Percentiles rank a stretch among this genome's conserved stretches.
These are phyloP conservation scores for Straminergon stramineum DNA, from an alignment of 225 moss, liverwort and hornwort genomes.

Conservation along the genomic window DNA sequence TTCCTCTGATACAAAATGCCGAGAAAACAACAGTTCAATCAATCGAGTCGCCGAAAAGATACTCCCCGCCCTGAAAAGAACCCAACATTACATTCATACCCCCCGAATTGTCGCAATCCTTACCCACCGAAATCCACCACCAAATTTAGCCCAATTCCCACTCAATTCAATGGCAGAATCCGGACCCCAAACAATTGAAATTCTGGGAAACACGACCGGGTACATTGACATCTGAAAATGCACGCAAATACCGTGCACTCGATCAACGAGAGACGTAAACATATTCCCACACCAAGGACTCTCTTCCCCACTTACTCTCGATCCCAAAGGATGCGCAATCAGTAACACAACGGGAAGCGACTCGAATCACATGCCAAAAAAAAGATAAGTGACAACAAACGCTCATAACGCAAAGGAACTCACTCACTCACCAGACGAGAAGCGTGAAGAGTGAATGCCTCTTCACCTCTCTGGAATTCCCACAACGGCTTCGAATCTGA, in stretches of 20 bases:
- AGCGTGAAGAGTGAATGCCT: not conserved
- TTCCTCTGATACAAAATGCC: not conserved
- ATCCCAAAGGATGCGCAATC: not conserved
- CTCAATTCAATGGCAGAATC: not conserved
- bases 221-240: not conserved
- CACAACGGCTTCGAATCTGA: constrained; percentile 10
- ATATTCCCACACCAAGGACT: not conserved
- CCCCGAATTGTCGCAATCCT: not conserved
- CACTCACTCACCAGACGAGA: not conserved
- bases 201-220: not conserved
- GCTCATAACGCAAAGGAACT: not conserved
- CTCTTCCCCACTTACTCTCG: not conserved
- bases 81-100: not conserved
- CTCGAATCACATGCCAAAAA: not conserved
- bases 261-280: not conserved
- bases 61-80: not conserved
- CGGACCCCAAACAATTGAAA: not conserved
- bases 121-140: not conserved
- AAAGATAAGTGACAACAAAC: too few relatives aligned
- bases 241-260: not conserved
- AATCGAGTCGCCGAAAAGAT: not conserved
- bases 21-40: not conserved
- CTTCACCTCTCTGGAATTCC: constrained; percentile 8
- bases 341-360: not conserved
- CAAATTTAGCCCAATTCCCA: not conserved